Percentiles rank a stretch among this genome's conserved stretches.
Evolutionary conservation across 2,329 filamentous ascomycete species (phyloP).

Genomic region (Cladophialophora bantiana): DNA sequence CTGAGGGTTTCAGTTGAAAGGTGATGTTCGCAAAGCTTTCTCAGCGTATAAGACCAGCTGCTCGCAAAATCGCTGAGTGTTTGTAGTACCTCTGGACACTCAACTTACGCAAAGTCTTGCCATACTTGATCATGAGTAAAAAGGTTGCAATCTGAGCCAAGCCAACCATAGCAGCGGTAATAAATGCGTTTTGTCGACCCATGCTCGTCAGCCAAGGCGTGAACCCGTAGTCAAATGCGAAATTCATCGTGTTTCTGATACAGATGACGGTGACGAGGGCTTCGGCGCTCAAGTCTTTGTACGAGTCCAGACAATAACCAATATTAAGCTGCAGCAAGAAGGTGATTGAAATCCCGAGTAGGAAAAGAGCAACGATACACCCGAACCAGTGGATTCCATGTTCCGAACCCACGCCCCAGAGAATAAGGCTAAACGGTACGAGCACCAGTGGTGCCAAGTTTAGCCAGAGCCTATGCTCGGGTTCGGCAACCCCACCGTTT

Average conservation of each 20-base stretch:
- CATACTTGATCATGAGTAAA: conserved; percentile 58
- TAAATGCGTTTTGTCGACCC: conserved; percentile 55
- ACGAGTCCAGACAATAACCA: conserved; percentile 58
- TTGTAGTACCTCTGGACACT: background rate
- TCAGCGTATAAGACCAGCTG: no score
- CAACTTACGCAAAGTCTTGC: conserved; percentile 35
- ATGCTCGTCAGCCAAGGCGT: conserved; percentile 54
- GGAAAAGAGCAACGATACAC: conserved; percentile 57
- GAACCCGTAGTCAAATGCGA: conserved; percentile 57
- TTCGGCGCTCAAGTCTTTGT: conserved; percentile 57
- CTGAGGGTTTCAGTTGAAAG: no score
- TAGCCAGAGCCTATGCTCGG: conserved; percentile 42
- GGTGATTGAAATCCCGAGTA: conserved; percentile 54
- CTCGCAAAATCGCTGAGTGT: no score
- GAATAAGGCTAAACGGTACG: conserved; percentile 54
- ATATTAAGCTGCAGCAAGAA: conserved; percentile 55
- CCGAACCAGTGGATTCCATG: conserved; percentile 59
- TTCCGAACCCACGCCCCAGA: conserved; percentile 61
- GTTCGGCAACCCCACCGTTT: conserved; percentile 41
- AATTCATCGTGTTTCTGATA: conserved; percentile 59
- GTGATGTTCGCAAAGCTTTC: no score
- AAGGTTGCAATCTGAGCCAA: conserved; percentile 51
- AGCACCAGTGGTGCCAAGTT: conserved; percentile 48
- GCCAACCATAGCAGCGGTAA: conserved; percentile 50
- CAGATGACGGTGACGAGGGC: conserved; percentile 60